Base-by-base conservation (phyloP, 2,329 filamentous ascomycete genomes). In the Leptodontidium sp. region DNA sequence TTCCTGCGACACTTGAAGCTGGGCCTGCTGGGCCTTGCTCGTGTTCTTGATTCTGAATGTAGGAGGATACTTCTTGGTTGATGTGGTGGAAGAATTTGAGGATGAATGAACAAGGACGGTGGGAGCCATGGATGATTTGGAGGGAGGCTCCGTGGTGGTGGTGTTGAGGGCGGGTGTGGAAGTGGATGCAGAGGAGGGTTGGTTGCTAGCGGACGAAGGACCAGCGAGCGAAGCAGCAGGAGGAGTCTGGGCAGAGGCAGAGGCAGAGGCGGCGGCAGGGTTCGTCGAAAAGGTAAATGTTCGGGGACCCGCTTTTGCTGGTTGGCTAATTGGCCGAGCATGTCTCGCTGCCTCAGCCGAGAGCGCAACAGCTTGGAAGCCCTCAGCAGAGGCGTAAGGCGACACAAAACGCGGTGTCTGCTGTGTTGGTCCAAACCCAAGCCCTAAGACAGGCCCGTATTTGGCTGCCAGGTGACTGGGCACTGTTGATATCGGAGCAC, bases 311-410 rank as follows among this genome's bases (percentile, higher is more conserved):
- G 68, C 65, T 64, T 70, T 72, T 49, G 68, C 50, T 53, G 69
- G 65, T 26, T 68, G 66, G 55, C 53, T 73, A 68, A 75, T 76
- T 76, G 75, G 75, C 63, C 65, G 73, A 32, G 64, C 65, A 38
- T 59, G 73, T 69, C 68, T 72, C 72, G 70, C 67, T 66, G 72
- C 72, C 70, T 77, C 76, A 73, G 72, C 72, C 65, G 69, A 70
- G 65, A 73, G 70, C 53, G 75, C 72, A 62, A 64, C 69, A 52
- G 65, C 65, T 49, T 64, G 61, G 59, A 74, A 75, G 66, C 69
- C 70, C 64, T 71, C 72, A 64, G 73, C 70, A 68, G 66, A 76
- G 70, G 70, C 70, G 63, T 75, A 73, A 4, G 71, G 70, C 50
- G 70, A 69, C 55, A 69, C 64, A 67, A 71, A 70, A 58, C 65